Base-by-base conservation (phyloP, 2,329 filamentous ascomycete genomes). In the Hypoxylon sp. region DNA sequence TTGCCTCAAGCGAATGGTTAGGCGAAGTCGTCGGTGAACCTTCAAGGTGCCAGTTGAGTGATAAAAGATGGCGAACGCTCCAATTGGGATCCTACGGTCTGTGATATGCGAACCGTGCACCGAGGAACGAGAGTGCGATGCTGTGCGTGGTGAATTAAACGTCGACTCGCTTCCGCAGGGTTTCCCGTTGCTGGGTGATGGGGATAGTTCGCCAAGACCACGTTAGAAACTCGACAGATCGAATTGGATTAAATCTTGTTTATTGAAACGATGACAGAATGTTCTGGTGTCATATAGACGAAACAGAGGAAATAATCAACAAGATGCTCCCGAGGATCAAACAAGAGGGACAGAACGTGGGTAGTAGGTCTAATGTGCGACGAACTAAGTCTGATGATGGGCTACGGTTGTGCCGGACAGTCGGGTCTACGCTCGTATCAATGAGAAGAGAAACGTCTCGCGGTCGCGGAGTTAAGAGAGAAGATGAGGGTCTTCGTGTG, bases 1-100 rank as follows among this genome's bases (percentile, higher is more conserved):
- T 80, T 81, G 81, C 82, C 74, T 83, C 81, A 79, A 83, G 81
- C 80, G 78, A 81, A 79, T 76, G 77, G 73, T 70, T 68, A 69
- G 70, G 74, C 74, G 71, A 74, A 70, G 72, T 76, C 75, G 69
- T 73, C 71, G 70, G 70, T 68, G 71, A 75, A 81, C 81, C 79
- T 79, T 81, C 78, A 78, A 82, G 80, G 78, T 75, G 73, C 73
- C 71, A 54, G 73, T 70, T 71, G 72, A 65, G 63, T 71, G 71
- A 76, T 74, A 75, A 70, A 77, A 71, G 74, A 71, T 70, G 70
- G 67, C 47, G 72, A 72, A 73, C 71, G 69, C 70, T 70, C 58
- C 53, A 55, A 66, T 62, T 67, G 68, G 41, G 61, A 70, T 71
- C 39, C 53, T 52, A 63, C 59, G 30, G 66, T 69, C 70, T 63